Base-by-base conservation (phyloP, 2,329 filamentous ascomycete species). In the Penicillium sp. region DNA sequence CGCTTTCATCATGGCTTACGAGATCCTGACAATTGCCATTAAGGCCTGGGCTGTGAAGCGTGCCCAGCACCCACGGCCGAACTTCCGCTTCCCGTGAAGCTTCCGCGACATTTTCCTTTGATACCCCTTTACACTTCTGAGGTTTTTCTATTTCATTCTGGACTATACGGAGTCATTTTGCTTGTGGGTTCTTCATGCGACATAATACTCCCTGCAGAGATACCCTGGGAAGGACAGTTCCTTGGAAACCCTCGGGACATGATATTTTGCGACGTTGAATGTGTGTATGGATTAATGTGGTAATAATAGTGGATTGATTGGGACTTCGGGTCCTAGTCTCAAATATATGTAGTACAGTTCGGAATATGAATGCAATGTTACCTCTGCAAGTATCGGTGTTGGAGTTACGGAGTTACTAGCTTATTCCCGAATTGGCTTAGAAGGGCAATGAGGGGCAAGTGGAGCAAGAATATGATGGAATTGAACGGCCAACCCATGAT, bases 1-100 rank as follows among this genome's bases (percentile, higher is more conserved):
- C 1, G 88, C 87, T 2, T 80, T 96, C 48, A 74, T 96, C 49
- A 93, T 97, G 89, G 87, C 91, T 0, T 96, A 90, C 86, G 83
- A 88, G 51, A 82, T 95, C 19, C 68, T 91, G 28, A 78, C 89
- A 11, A 84, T 97, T 57, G 88, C 91, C 26, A 76, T 96, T 69
- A 97, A 96, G 75, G 92, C 91, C 26, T 96, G 91, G 91, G 91
- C 90, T 5, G 74, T 84, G 16, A 77, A 75, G 66, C 77, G 71
- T 55, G 73, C 79, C 55, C 60, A 65, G 41, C 65, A 65, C 19
- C 60, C 69, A 5, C 63, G 65, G 50, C 60, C 69, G n/a, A 61
- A 63, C 14, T 73, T 66, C 60, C 67, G 61, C 14, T 73, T 73
- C 52, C 62, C 69, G 12, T 66, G 50, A 63, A 50, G 28, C n/a